Evolutionary conservation across 129 eudicot species (phyloP).

Genomic region (Glebionis coronaria): DNA sequence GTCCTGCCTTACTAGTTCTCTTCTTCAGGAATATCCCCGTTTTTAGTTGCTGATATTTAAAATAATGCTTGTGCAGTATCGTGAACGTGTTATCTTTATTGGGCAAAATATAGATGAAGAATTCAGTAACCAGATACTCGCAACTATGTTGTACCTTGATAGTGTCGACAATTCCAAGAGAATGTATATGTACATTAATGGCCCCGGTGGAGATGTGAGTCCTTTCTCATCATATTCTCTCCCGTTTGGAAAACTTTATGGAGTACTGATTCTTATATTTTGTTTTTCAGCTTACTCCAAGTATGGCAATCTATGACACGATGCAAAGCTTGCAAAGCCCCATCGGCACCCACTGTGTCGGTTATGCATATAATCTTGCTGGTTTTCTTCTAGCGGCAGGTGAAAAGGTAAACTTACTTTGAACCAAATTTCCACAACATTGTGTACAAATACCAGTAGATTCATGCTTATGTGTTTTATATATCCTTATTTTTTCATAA

Average conservation of each 20-base stretch:
- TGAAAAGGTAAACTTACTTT: conserved; percentile 60
- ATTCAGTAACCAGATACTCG: conserved; percentile 68
- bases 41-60: not conserved
- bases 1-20: too few relatives aligned
- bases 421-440: not conserved
- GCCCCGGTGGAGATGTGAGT: conserved; percentile 97
- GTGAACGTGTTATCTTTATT: conserved; percentile 74
- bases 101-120: conserved; percentile 72
- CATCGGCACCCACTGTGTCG: conserved; percentile 74
- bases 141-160: conserved; percentile 86
- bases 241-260: too few relatives aligned
- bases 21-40: too few relatives aligned
- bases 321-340: conserved; percentile 80
- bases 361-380: conserved; percentile 67
- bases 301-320: conserved; percentile 86
- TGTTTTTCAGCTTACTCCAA: conserved; percentile 92
- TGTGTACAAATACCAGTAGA: too few relatives aligned
- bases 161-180: conserved; percentile 56
- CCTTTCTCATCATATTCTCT: conserved; percentile 24
- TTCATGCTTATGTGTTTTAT: not conserved
- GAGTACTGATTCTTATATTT: too few relatives aligned
- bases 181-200: conserved; percentile 63
- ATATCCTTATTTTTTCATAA: not conserved
- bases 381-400: conserved; percentile 88
- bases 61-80: conserved; percentile 49